A percentile compares a stretch with the other conserved stretches of the same genome.
phyloP scores from a whole-genome alignment of 305 asterid genomes.

The Ruellia speciosa region DNA sequence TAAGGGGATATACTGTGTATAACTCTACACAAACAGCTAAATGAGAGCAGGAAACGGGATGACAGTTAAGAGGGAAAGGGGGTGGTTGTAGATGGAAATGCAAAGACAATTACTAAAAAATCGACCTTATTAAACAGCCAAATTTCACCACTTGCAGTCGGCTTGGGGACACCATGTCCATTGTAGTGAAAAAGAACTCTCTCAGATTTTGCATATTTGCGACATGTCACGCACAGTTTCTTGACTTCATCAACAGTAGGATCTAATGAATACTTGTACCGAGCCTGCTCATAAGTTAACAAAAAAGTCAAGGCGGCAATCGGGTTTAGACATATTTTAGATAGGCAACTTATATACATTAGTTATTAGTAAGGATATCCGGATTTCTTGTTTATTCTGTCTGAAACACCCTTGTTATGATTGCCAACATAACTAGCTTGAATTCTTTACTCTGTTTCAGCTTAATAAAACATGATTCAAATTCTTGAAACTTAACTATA shows the following conservation, averaged over 20 bases:
- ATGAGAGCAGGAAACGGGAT: slow-evolving; percentile 27
- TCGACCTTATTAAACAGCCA: slow-evolving; percentile 93
- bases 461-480: background rate
- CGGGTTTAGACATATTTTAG: background rate
- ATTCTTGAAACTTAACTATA: background rate
- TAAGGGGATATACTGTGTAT: slow-evolving; percentile 92
- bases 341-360: background rate
- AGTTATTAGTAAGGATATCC: no score
- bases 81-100: background rate
- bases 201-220: slow-evolving; percentile 90
- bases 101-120: background rate
- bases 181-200: slow-evolving; percentile 94
- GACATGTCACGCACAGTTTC: slow-evolving; percentile 86
- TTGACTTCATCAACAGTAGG: slow-evolving; percentile 94
- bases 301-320: background rate
- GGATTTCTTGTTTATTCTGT: background rate
- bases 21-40: slow-evolving; percentile 49
- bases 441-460: background rate
- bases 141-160: slow-evolving; percentile 93
- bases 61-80: slow-evolving; percentile 9
- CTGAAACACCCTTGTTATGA: background rate
- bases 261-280: slow-evolving; percentile 76
- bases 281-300: slow-evolving; percentile 53
- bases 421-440: background rate
- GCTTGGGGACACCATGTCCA: slow-evolving; percentile 99